Base-by-base conservation (phyloP, 257 asterid species). In the Solanum bukasovii region DNA sequence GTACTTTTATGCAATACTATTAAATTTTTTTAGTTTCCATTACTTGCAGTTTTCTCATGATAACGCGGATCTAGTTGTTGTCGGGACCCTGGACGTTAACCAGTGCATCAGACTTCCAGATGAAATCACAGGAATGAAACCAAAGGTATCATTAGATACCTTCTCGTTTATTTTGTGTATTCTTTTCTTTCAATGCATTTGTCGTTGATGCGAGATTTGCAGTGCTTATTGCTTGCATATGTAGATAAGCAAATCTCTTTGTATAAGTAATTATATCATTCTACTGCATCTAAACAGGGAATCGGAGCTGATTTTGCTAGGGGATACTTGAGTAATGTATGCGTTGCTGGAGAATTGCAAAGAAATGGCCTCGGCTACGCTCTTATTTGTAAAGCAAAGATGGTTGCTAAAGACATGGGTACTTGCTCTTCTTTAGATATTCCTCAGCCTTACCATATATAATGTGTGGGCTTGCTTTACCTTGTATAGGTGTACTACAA, bases 231-330 rank as follows among this genome's bases (percentile, higher is more conserved):
- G 67, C 77, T 29, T 13, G 77, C 35, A 6, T 70, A 70, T 29
- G 37, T 29, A 6, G 5, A 70, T 70, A 29, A 70, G 29, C 38
- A 5, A 3, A 52, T 52, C 77, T 29, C 40, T 83, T 89, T 63
- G 38, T 46, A 34, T 68, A 84, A 68, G 73, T 86, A 27, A 79
- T 65, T 23, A 11, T 38, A 49, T 82, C 44, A 5, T 82, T 82
- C 18, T 82, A 29, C 42, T 89, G 83, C 88, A 88, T 89, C 75
- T 90, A 8, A 73, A 91, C 93, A 97, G 98, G 98, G 96, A 89
- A 92, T 94, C 74, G 98, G 97, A 88, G 94, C 96, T 85, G 98
- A 97, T 91, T 94, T 94, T 92, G 98, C 97, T 2, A 94, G 99
- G 91, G 99, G 98, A 35, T 96, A 97, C 91, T 91, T 97, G 77